phyloP scores from a whole-genome alignment of 768 basidiomycete genomes.

The Crassisporium funariophilum region DNA sequence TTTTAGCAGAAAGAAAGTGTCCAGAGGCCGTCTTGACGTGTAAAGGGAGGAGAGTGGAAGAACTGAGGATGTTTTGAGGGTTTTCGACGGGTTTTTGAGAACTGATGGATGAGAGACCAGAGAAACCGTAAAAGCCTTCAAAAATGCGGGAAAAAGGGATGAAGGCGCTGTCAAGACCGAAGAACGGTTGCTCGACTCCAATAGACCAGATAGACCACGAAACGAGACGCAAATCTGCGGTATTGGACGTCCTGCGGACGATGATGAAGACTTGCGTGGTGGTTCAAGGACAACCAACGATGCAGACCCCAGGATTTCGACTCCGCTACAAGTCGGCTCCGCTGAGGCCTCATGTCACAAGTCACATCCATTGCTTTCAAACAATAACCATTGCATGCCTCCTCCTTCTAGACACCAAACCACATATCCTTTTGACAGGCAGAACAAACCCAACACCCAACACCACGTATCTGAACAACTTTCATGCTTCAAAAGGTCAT shows the following conservation, averaged over 20 bases:
- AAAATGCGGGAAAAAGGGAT: constrained; percentile 30
- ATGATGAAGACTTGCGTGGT: constrained; percentile 39
- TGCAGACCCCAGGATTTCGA: constrained; percentile 37
- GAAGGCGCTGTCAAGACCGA: constrained; percentile 22
- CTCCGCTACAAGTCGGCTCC: constrained; percentile 48
- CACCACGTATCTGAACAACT: no score
- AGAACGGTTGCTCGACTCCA: constrained; percentile 15
- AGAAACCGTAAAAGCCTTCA: constrained; percentile 27
- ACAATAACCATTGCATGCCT: no score
- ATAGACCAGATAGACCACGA: constrained; percentile 23
- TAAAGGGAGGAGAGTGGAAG: constrained; percentile 22
- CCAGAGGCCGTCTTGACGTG: constrained; percentile 31
- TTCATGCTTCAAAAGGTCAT: no score
- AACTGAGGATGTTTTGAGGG: constrained; percentile 28
- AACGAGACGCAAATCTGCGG: constrained; percentile 25
- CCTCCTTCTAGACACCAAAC: no score
- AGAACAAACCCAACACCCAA: no score
- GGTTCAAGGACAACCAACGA: constrained; percentile 52
- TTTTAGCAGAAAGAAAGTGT: constrained; percentile 27
- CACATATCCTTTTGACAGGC: no score
- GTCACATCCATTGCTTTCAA: no score
- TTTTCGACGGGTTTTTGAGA: constrained; percentile 32
- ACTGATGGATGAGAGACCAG: constrained; percentile 29
- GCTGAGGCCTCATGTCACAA: constrained; percentile 17
- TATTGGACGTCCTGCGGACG: constrained; percentile 28